Conservation (phyloP, 1,284 basidiomycete species). For the Fomitopsis pinicola region DNA sequence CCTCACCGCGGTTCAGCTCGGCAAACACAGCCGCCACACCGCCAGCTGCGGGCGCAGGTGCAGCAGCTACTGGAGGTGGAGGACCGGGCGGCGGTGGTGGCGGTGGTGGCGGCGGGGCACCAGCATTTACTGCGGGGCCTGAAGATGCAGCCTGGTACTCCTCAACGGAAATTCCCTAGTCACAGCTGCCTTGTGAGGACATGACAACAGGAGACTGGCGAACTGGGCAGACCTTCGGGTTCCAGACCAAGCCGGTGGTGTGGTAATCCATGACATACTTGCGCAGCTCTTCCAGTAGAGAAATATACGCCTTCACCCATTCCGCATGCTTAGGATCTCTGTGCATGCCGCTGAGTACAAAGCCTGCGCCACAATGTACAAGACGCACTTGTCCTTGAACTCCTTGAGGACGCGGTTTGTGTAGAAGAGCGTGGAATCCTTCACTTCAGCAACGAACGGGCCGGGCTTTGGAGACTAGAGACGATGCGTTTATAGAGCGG, state of each 20-base stretch:
- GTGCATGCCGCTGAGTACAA: conserved; percentile 5
- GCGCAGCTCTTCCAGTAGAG: conserved; percentile 74
- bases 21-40: conserved; percentile 90
- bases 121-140: conserved; percentile 27
- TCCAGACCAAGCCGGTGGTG: conserved; percentile 89
- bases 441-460: conserved; percentile 80
- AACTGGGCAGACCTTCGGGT: conserved; percentile 58
- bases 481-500: not conserved
- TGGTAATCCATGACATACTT: conserved; percentile 88
- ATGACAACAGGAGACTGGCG: not conserved
- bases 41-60: conserved; percentile 38
- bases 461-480: conserved; percentile 78
- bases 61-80: conserved; percentile 35
- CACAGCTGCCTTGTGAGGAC: not conserved
- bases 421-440: conserved; percentile 89
- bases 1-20: conserved; percentile 86
- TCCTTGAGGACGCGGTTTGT: conserved; percentile 91
- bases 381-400: conserved; percentile 81
- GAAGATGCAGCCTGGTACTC: conserved; percentile 42
- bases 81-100: conserved; percentile 53
- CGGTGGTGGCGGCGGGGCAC: conserved; percentile 42
- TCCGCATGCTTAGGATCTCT: conserved; percentile 88
- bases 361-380: not conserved
- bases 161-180: conserved; percentile 59
- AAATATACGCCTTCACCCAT: conserved; percentile 80